Evolutionary conservation across 495 filamentous ascomycete species (phyloP).

Genomic region (Aspergillus hancockii): DNA sequence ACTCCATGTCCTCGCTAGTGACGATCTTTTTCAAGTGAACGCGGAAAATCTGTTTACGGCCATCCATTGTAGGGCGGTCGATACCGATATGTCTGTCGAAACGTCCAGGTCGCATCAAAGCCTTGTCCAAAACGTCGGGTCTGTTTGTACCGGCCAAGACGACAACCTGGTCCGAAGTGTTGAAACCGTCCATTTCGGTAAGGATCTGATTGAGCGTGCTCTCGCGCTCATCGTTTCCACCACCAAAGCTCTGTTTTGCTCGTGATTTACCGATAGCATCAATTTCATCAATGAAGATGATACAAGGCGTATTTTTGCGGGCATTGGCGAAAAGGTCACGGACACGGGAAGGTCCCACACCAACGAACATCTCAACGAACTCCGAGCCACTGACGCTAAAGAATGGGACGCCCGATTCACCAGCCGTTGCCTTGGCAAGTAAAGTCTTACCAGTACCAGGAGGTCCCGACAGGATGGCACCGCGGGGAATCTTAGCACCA

Average conservation of each 20-base stretch:
- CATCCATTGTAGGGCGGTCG: conserved; percentile 93
- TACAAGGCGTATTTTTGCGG: conserved; percentile 93
- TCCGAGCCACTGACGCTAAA: conserved; percentile 98
- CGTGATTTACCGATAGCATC: conserved; percentile 94
- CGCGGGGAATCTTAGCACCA: conserved; percentile 95
- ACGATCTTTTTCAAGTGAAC: conserved; percentile 93
- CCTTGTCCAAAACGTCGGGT: conserved; percentile 91
- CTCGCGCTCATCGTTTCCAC: conserved; percentile 96
- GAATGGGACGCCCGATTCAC: conserved; percentile 96
- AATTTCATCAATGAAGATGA: conserved; percentile 99
- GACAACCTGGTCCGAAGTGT: conserved; percentile 94
- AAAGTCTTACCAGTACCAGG: conserved; percentile 98
- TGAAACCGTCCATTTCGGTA: conserved; percentile 99
- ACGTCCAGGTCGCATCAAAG: conserved; percentile 91
- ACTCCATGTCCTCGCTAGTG: conserved; percentile 83
- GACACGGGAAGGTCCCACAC: conserved; percentile 93
- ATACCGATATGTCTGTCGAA: conserved; percentile 96
- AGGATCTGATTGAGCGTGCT: conserved; percentile 96
- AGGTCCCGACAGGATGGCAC: conserved; percentile 92
- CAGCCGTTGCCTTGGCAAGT: conserved; percentile 94
- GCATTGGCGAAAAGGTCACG: conserved; percentile 94
- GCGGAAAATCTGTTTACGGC: conserved; percentile 91
- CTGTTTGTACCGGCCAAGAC: conserved; percentile 98
- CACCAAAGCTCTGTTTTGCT: conserved; percentile 71
- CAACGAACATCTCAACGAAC: conserved; percentile 99